Evolutionary conservation across 2,329 filamentous ascomycete genomes (phyloP).

Genomic region (Verticillium zaregamsianum): DNA sequence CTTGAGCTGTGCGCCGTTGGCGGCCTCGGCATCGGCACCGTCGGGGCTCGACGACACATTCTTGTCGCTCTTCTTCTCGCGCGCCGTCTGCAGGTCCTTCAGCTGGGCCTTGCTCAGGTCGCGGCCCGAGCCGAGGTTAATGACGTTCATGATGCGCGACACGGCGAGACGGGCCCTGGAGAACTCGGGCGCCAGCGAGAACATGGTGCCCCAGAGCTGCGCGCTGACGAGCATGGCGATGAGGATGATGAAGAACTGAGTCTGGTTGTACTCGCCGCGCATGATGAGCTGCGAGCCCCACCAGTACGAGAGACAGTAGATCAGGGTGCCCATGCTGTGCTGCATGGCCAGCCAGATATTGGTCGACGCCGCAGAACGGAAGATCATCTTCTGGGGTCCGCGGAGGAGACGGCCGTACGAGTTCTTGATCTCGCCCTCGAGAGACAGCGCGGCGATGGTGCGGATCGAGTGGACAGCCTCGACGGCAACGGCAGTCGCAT

Average conservation of each 20-base stretch:
- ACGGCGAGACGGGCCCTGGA: slow-evolving; percentile 52
- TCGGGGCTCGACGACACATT: not conserved
- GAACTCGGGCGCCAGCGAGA: slow-evolving; percentile 60
- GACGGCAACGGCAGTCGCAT: slow-evolving; percentile 41
- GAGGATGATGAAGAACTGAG: slow-evolving; percentile 60
- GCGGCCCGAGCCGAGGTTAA: slow-evolving; percentile 19
- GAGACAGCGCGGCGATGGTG: slow-evolving; percentile 31
- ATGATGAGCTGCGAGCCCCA: slow-evolving; percentile 61
- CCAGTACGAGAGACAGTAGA: slow-evolving; percentile 64
- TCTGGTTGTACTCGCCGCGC: slow-evolving; percentile 48
- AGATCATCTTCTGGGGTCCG: slow-evolving; percentile 14
- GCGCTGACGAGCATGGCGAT: slow-evolving; percentile 58
- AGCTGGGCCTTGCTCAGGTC: slow-evolving; percentile 20
- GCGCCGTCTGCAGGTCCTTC: not conserved
- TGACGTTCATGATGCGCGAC: slow-evolving; percentile 35
- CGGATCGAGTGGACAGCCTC: slow-evolving; percentile 44
- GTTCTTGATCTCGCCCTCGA: slow-evolving; percentile 21
- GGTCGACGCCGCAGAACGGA: slow-evolving; percentile 21
- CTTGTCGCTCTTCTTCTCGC: not conserved
- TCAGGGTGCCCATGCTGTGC: slow-evolving; percentile 47
- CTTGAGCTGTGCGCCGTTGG: slow-evolving; percentile 16
- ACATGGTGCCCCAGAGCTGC: slow-evolving; percentile 59
- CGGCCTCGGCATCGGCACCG: slow-evolving; percentile 38
- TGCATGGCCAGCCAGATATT: slow-evolving; percentile 44
- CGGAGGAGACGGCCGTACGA: slow-evolving; percentile 28